These are phyloP conservation scores for Scutellaria baicalensis DNA, from an alignment of 257 asterid genomes.

Conservation along the genomic window DNA sequence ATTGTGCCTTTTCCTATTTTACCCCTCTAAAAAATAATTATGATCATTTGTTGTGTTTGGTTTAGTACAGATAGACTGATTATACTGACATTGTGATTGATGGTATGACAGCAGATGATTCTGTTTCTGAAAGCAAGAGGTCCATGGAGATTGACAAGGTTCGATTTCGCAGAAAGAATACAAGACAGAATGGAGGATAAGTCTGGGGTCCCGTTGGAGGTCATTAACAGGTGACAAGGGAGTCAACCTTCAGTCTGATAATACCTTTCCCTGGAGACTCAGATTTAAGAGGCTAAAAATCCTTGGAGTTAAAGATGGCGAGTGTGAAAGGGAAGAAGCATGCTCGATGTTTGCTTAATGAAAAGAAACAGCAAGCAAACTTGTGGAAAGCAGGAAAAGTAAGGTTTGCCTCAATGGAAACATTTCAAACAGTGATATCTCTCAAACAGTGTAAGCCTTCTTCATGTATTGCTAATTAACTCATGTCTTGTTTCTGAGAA, in stretches of 20 bases:
- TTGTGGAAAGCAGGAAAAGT: conserved; percentile 49
- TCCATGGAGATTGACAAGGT: background rate
- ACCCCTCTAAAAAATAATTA: too few relatives aligned
- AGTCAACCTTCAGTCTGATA: conserved; percentile 38
- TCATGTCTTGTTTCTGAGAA: too few relatives aligned
- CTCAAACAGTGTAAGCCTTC: conserved; percentile 33
- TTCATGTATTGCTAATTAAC: conserved; percentile 10
- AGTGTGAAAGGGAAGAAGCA: conserved; percentile 31
- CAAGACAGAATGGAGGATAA: conserved; percentile 25
- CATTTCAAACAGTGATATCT: conserved; percentile 49
- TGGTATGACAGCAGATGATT: background rate
- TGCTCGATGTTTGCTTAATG: conserved; percentile 29
- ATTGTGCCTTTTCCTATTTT: too few relatives aligned
- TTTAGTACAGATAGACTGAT: too few relatives aligned
- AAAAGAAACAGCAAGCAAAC: conserved; percentile 52
- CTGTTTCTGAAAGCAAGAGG: conserved; percentile 7
- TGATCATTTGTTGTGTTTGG: too few relatives aligned
- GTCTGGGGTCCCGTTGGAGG: conserved; percentile 31
- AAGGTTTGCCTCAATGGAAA: conserved; percentile 54
- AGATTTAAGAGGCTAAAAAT: conserved; percentile 26
- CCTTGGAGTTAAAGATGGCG: conserved; percentile 15
- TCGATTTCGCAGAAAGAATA: conserved; percentile 20
- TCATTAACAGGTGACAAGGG: conserved; percentile 43
- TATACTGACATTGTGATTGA: too few relatives aligned
- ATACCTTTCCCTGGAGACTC: conserved; percentile 38